A percentile compares a stretch with the other conserved stretches of the same genome.
Conservation (phyloP, 2,329 filamentous ascomycete species). For the Botrytis tulipae region DNA sequence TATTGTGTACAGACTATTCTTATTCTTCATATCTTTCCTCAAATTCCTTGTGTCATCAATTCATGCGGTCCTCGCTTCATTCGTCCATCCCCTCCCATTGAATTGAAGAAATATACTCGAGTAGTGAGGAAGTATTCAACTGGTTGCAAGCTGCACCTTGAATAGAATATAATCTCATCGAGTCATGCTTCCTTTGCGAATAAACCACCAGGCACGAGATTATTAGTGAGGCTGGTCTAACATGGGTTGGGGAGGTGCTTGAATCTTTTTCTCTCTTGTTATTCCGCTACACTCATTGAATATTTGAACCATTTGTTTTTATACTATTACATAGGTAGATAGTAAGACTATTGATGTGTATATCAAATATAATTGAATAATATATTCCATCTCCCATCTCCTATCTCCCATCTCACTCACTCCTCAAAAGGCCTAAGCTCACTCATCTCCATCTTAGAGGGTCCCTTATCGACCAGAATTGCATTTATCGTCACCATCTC, state of each 20-base stretch:
- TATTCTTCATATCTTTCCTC: background rate
- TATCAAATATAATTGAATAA: background rate
- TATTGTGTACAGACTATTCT: background rate
- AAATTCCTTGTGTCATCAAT: background rate
- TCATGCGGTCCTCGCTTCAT: no score
- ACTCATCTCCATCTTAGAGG: background rate
- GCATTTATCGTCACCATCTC: background rate
- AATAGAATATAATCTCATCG: background rate
- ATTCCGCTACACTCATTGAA: background rate
- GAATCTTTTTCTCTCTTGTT: background rate
- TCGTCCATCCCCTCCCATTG: background rate
- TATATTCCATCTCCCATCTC: background rate
- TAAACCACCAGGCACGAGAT: background rate
- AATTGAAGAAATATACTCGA: background rate
- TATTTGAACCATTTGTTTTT: background rate
- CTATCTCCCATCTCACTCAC: background rate
- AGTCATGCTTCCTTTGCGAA: background rate
- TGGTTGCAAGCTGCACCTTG: background rate
- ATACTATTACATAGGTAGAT: background rate
- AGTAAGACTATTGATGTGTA: background rate
- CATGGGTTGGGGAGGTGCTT: background rate
- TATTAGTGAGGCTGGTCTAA: background rate
- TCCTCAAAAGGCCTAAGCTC: background rate
- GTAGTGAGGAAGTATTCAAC: background rate
- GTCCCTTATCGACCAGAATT: background rate